Percentiles rank a stretch among this genome's conserved stretches.
Evolutionary conservation across 371 early-diverging fungal species (phyloP).

Genomic region (Mucor circinelloides): DNA sequence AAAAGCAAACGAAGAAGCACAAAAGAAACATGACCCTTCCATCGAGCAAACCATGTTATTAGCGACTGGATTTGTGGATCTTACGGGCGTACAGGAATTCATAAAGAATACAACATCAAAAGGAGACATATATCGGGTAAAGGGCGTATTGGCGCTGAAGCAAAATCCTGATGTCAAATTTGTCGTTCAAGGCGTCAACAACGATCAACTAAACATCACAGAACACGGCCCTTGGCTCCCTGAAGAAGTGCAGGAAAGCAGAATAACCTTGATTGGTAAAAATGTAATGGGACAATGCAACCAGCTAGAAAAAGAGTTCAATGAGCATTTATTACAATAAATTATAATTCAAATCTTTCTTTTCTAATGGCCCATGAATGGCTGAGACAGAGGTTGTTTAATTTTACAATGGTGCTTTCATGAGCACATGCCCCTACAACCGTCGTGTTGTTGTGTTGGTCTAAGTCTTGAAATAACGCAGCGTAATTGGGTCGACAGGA

Average conservation of each 20-base stretch:
- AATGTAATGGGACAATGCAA: conserved; percentile 23
- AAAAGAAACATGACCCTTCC: conserved; percentile 34
- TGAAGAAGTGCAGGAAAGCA: conserved; percentile 28
- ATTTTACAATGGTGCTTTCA: conserved; percentile 26
- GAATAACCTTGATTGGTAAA: conserved; percentile 40
- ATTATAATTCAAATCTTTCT: conserved; percentile 39
- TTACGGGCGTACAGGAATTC: conserved; percentile 15
- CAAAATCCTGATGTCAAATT: conserved; percentile 18
- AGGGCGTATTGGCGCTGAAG: conserved; percentile 30
- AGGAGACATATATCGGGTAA: conserved; percentile 29
- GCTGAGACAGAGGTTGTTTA: conserved; percentile 17
- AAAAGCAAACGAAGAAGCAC: conserved; percentile 12
- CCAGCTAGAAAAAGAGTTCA: conserved; percentile 20
- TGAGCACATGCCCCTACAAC: conserved; percentile 42
- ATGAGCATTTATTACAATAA: conserved; percentile 4
- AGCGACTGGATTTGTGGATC: conserved; percentile 25
- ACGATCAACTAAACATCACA: conserved; percentile 18
- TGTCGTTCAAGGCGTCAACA: conserved; percentile 35
- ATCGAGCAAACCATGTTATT: conserved; percentile 36
- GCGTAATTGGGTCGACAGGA: conserved; percentile 3
- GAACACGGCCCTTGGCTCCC: conserved; percentile 26
- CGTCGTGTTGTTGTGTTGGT: background rate
- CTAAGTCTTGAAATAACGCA: conserved; percentile 14
- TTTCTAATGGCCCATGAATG: conserved; percentile 32
- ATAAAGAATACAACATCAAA: conserved; percentile 7